Evolutionary conservation across 2,329 filamentous ascomycete genomes (phyloP), one percentile per base, ranked within the genome.

Genomic region (Knufia petricola): DNA sequence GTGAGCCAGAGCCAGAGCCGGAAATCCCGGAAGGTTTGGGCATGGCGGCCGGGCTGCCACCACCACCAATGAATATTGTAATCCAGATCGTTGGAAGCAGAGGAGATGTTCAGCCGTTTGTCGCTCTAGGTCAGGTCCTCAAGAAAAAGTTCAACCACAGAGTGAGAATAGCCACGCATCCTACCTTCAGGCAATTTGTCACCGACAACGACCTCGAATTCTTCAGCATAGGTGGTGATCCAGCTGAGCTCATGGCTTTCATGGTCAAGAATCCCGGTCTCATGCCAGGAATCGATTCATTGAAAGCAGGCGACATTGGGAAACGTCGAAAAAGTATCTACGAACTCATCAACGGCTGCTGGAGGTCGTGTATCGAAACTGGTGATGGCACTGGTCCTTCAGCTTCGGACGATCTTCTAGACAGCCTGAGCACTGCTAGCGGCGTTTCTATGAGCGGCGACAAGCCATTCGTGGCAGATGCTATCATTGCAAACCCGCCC

Each of bases 231-330:
- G 83, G 84, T n/a, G 84, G 84, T 2, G 82, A 88, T 61, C 84
- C 84, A 1, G 76, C 80, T 1, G 77, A 85, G 59, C 70, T 87
- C 37, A 88, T 87, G 84, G 85, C 87, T 2, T 94, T 90, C 59
- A 94, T 94, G 87, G 87, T 92, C 39, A 89, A 89, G 65, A 85
- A 92, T 57, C 86, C 87, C 0, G 85, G 87, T 0, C 70, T 94
- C 26, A 87, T 94, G 82, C 87, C 87, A 1, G 84, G 84, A 0
- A 78, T 90, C 50, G 82, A 89, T 42, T 81, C 84, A 1, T 66
- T 94, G 42, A 81, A 80, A 51, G 84, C 76, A 54, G 87, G 87
- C 6, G 87, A 92, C 61, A 78, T 94, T 43, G 81, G 77, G 36
- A 84, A 82, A 64, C 74, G 86, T 24, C 76, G 87, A 24, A 80